Percentiles rank a stretch among this genome's conserved stretches.
Conservation (phyloP, 345 rosid genomes). For the Aethionema arabicum region DNA sequence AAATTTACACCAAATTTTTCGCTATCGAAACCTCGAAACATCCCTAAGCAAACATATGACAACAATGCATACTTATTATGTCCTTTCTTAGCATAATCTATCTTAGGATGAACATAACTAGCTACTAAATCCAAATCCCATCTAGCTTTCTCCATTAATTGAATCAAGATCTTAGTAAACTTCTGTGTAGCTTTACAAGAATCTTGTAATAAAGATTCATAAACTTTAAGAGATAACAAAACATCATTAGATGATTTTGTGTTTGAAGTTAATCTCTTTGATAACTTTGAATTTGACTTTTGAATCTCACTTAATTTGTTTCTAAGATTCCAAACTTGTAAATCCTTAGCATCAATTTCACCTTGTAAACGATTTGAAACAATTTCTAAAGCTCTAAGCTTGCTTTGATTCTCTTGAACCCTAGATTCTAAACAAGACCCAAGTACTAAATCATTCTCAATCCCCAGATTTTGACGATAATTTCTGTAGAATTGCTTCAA, state of each 20-base stretch:
- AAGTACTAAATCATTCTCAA: conserved; percentile 44
- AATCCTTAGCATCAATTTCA: conserved; percentile 72
- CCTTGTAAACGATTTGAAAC: conserved; percentile 75
- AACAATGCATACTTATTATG: conserved; percentile 68
- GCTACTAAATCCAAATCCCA: conserved; percentile 96
- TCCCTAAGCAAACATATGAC: conserved; percentile 74
- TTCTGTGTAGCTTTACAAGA: conserved; percentile 55
- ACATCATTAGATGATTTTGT: conserved; percentile 52
- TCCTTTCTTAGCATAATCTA: conserved; percentile 52
- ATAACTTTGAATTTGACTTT: conserved; percentile 50
- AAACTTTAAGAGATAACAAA: conserved; percentile 60
- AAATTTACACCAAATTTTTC: conserved; percentile 48
- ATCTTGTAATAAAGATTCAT: conserved; percentile 64
- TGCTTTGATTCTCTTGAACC: conserved; percentile 94
- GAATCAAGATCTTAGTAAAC: conserved; percentile 71
- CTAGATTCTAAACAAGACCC: conserved; percentile 85
- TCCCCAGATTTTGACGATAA: conserved; percentile 47
- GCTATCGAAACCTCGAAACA: conserved; percentile 72
- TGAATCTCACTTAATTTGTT: conserved; percentile 62
- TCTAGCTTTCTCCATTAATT: conserved; percentile 74
- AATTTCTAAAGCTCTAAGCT: conserved; percentile 69
- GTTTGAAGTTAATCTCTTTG: conserved; percentile 53
- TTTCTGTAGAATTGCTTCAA: conserved; percentile 58
- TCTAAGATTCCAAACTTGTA: conserved; percentile 55
- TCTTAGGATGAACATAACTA: conserved; percentile 54